These are phyloP conservation scores for Monosporascus ibericus DNA, from an alignment of 2,329 filamentous ascomycete species.

Conservation along the genomic window DNA sequence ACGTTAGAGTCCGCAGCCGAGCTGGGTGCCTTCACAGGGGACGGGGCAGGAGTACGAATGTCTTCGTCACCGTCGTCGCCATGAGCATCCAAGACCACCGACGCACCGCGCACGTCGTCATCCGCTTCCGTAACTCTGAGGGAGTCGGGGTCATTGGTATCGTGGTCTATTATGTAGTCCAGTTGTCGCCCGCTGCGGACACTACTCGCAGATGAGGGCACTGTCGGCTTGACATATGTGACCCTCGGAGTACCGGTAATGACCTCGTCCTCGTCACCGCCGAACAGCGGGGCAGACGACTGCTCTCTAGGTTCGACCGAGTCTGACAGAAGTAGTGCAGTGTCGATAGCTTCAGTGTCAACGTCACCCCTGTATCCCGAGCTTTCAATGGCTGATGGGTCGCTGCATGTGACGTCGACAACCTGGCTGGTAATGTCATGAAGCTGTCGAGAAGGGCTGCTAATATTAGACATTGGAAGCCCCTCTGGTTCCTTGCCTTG, in stretches of 20 bases:
- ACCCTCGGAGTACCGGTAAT: conserved; percentile 20
- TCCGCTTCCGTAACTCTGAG: conserved; percentile 11
- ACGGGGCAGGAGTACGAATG: conserved; percentile 9
- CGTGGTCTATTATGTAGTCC: conserved; percentile 34
- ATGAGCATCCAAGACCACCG: conserved; percentile 3
- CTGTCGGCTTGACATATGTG: conserved; percentile 24
- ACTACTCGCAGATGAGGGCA: conserved; percentile 34
- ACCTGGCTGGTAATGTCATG: conserved; percentile 19
- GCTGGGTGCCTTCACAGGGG: not conserved
- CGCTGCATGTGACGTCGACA: conserved; percentile 5
- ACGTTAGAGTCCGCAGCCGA: not conserved
- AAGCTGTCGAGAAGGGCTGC: conserved; percentile 24
- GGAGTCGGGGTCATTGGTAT: conserved; percentile 19
- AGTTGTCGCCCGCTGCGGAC: conserved; percentile 44
- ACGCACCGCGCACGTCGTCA: conserved; percentile 2
- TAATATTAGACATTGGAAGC: conserved; percentile 17
- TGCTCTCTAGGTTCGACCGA: not conserved
- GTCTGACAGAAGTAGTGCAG: not conserved
- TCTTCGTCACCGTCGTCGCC: not conserved
- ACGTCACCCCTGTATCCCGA: conserved; percentile 3
- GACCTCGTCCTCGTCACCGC: conserved; percentile 11
- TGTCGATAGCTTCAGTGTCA: conserved; percentile 1
- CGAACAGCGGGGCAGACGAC: conserved; percentile 12
- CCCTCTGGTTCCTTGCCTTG: conserved; percentile 13
- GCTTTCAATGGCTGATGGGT: conserved; percentile 1